Evolutionary conservation across 1,284 basidiomycete species (phyloP).

Genomic region (Blastosporella zonata): DNA sequence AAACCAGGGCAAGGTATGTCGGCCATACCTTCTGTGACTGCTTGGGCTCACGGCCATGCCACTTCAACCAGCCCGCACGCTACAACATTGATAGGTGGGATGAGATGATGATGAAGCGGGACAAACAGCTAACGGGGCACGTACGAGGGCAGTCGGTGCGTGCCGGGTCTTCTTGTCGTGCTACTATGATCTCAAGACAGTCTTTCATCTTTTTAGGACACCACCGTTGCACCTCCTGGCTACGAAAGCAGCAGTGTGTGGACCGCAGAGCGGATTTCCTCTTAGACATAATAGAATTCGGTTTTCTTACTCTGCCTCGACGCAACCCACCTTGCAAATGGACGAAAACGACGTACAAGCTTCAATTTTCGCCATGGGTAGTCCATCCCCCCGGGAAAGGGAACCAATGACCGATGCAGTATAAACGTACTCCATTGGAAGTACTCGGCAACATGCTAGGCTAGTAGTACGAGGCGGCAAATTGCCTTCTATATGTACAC

Average conservation of each 20-base stretch:
- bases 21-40: not conserved
- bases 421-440: not conserved
- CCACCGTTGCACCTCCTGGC: constrained; percentile 66
- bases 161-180: constrained; percentile 18
- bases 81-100: constrained; percentile 89
- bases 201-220: constrained; percentile 46
- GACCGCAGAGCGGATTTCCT: constrained; percentile 54
- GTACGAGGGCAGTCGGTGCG: constrained; percentile 81
- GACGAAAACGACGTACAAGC: too few species aligned
- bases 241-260: constrained; percentile 81
- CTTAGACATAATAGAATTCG: constrained; percentile 19
- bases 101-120: constrained; percentile 92
- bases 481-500: not conserved
- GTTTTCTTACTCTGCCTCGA: not conserved
- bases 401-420: too few species aligned
- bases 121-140: constrained; percentile 86
- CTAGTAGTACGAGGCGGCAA: too few species aligned
- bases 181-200: constrained; percentile 1
- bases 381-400: too few species aligned
- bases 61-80: constrained; percentile 64
- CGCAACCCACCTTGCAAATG: not conserved
- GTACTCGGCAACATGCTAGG: not conserved
- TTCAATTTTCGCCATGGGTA: too few species aligned
- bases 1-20: constrained; percentile 83
- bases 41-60: not conserved